phyloP scores from a whole-genome alignment of 371 early-diverging fungal species.

The Mucor irregularis region DNA sequence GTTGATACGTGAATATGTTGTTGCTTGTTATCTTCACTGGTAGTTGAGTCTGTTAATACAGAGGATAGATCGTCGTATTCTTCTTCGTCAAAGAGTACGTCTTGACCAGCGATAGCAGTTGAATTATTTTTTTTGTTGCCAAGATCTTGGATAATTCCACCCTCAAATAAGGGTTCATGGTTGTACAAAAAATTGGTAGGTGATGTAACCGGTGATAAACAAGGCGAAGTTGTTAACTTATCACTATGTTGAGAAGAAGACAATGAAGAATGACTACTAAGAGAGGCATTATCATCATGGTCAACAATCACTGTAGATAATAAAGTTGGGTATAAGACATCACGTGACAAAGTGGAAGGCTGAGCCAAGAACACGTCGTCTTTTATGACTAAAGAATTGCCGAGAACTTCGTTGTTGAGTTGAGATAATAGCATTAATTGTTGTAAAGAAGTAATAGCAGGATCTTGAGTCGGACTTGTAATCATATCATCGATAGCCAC shows the following conservation, averaged over 20 bases:
- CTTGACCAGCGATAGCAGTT: not conserved
- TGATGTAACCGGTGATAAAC: constrained; percentile 27
- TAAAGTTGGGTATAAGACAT: not conserved
- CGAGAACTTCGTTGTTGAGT: not conserved
- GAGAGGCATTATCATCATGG: constrained; percentile 26
- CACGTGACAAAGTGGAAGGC: constrained; percentile 8
- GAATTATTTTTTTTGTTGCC: not conserved
- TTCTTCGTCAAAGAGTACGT: not conserved
- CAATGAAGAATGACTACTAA: constrained; percentile 22
- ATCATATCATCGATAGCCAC: constrained; percentile 25
- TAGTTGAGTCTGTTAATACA: not conserved
- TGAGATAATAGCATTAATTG: constrained; percentile 14
- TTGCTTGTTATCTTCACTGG: not conserved
- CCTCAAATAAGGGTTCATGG: constrained; percentile 38
- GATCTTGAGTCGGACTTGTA: constrained; percentile 25
- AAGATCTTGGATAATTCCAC: constrained; percentile 19
- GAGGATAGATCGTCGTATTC: constrained; percentile 3
- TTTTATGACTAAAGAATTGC: constrained; percentile 7
- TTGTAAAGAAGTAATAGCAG: too few relatives aligned
- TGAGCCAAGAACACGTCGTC: constrained; percentile 30
- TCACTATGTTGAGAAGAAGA: constrained; percentile 20
- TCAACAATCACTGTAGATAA: not conserved
- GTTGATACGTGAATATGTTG: not conserved
- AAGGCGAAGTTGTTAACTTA: constrained; percentile 9
- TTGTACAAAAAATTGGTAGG: constrained; percentile 33